Evolutionary conservation across 345 rosid species (phyloP).

Genomic region (Citrus reticulata): DNA sequence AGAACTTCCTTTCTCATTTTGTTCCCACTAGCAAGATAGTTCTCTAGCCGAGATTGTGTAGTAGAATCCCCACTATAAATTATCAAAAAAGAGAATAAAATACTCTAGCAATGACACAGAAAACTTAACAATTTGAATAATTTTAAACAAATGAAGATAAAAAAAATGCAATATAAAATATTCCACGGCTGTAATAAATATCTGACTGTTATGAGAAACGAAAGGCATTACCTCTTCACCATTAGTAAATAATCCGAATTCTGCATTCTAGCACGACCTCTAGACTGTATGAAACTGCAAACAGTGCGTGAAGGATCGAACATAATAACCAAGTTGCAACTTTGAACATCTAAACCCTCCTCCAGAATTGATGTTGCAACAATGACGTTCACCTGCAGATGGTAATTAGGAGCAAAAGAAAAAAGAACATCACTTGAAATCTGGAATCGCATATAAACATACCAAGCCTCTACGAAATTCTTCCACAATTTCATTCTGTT

Average conservation of each 20-base stretch:
- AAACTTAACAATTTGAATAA: background rate
- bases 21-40: conserved; percentile 60
- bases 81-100: background rate
- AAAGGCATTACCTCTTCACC: conserved; percentile 50
- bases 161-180: background rate
- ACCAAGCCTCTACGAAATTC: conserved; percentile 80
- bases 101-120: background rate
- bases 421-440: background rate
- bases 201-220: background rate
- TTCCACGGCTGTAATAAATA: background rate
- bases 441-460: background rate
- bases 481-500: conserved; percentile 71
- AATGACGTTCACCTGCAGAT: conserved; percentile 69
- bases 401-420: background rate
- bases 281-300: conserved; percentile 92
- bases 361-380: conserved; percentile 95
- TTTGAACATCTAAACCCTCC: conserved; percentile 92
- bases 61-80: conserved; percentile 48
- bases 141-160: background rate
- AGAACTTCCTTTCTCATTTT: conserved; percentile 73
- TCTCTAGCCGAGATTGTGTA: conserved; percentile 47
- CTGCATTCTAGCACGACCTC: conserved; percentile 93
- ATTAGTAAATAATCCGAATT: conserved; percentile 78
- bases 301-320: conserved; percentile 78
- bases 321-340: conserved; percentile 81